These are phyloP conservation scores for Lunularia cruciata DNA, from an alignment of 225 moss, liverwort and hornwort species.

Conservation along the genomic window DNA sequence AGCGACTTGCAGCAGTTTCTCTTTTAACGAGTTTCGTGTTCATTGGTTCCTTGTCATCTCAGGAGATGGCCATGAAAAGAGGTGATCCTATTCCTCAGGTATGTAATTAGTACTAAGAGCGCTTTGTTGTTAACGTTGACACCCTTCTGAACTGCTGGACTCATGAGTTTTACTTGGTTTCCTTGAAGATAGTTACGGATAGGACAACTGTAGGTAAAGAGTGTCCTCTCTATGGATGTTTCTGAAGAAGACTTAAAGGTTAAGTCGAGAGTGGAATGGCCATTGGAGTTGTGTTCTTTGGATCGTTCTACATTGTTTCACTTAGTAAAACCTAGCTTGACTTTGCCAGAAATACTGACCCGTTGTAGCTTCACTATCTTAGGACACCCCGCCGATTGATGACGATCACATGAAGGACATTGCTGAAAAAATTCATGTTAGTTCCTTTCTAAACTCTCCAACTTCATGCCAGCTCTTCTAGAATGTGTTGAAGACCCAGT, in stretches of 20 bases:
- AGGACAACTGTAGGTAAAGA: no score
- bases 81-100: slow-evolving; percentile 73
- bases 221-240: no score
- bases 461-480: no score
- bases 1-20: background rate
- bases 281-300: no score
- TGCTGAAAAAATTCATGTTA: slow-evolving; percentile 64
- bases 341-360: background rate
- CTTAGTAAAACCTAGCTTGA: background rate
- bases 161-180: no score
- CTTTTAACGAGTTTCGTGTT: no score
- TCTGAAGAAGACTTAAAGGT: no score
- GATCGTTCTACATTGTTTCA: no score
- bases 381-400: slow-evolving; percentile 51
- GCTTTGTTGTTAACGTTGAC: background rate
- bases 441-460: background rate
- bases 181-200: no score
- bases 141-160: background rate
- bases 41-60: background rate
- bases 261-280: no score
- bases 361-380: background rate
- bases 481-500: no score
- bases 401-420: slow-evolving; percentile 74
- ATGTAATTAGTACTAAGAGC: background rate
- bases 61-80: slow-evolving; percentile 90